Base-by-base conservation (phyloP, 495 filamentous ascomycete genomes). In the Hypoxylon rickii region DNA sequence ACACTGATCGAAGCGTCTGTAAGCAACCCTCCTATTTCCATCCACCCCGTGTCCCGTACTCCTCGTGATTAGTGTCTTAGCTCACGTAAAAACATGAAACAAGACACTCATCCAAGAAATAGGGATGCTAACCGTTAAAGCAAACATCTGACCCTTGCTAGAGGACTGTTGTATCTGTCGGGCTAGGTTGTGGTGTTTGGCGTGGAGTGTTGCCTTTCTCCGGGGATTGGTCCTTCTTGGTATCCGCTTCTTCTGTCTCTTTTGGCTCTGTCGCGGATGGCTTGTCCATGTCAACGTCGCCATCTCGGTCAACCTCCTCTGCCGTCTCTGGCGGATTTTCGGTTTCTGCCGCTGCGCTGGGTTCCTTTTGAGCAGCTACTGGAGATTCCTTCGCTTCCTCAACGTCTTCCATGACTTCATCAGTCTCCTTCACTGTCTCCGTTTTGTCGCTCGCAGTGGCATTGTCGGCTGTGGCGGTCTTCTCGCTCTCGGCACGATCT, bases 381-480 rank as follows among this genome's bases (percentile, higher is more conserved):
- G 54, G 36, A 12, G 51, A 24, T 4, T 65, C 45, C 8, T 58
- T 53, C 3, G n/a, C 45, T 7, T 45, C 32, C 3, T 56, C 58
- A 1, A 31, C 55, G 24, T 70, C 69, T 38, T 67, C 54, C 48
- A 71, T 66, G 2, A 59, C 65, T n/a, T 73, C 71, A 26, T 69
- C 70, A n/a, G 65, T 51, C 16, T 72, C 70, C 38, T 64, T 60
- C 1, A 63, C 31, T 7, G 48, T 5, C 7, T 51, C 36, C 1
- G 20, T 41, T 16, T 63, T 54, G 29, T 53, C 54, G 1, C n/a
- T 45, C 15, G 24, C 10, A 3, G 36, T 42, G 2, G 47, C 33
- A 8, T 44, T 42, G 17, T 53, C 47, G 2, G 45, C 37, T 11
- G 39, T 40, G 8, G 45, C 22, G 4, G 61, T 33, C 45, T 67